phyloP scores from a whole-genome alignment of 441 rosid genomes.

The Gossypium gossypioides region DNA sequence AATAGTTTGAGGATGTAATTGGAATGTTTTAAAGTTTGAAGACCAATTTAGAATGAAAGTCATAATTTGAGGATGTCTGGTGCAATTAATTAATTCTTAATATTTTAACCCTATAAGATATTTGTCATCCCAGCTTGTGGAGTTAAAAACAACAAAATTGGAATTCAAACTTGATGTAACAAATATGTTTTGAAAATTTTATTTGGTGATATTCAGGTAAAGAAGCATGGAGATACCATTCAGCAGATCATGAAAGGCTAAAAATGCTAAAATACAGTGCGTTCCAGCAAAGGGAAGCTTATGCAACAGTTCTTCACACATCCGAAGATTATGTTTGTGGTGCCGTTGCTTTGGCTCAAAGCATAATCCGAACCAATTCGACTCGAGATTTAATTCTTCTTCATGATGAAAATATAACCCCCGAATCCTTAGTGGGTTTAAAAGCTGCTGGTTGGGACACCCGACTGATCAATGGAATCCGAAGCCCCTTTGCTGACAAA shows the following conservation, averaged over 20 bases:
- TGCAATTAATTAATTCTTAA: too few relatives aligned
- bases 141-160: background rate
- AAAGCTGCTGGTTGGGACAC: constrained; percentile 56
- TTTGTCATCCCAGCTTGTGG: too few relatives aligned
- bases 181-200: background rate
- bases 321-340: constrained; percentile 71
- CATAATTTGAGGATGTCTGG: too few relatives aligned
- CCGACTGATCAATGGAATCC: constrained; percentile 34
- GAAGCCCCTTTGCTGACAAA: constrained; percentile 43
- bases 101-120: too few relatives aligned
- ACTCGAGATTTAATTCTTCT: constrained; percentile 49
- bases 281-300: constrained; percentile 36
- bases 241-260: background rate
- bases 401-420: constrained; percentile 39
- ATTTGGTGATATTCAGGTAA: background rate
- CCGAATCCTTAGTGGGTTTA: constrained; percentile 34
- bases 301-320: constrained; percentile 70
- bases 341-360: constrained; percentile 64
- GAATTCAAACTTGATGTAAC: background rate
- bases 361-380: constrained; percentile 43
- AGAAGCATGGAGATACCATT: background rate
- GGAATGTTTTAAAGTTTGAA: too few relatives aligned
- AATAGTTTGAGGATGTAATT: too few relatives aligned
- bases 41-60: too few relatives aligned
- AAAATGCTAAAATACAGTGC: background rate